These are phyloP conservation scores for Tylopilus orsonianus DNA, from an alignment of 1,284 basidiomycete genomes.

Conservation along the genomic window DNA sequence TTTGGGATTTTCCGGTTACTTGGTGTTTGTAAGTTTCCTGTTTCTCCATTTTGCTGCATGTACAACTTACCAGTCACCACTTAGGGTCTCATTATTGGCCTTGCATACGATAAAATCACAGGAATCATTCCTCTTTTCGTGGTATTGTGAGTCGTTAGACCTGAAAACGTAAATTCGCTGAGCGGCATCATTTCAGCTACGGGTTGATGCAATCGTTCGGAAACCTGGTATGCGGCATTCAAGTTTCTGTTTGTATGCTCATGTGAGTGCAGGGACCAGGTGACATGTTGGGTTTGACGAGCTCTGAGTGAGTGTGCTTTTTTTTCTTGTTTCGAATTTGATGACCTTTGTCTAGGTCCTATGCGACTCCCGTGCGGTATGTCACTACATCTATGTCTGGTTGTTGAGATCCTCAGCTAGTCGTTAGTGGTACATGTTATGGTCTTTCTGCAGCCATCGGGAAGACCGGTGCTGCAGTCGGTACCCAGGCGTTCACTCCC, in stretches of 20 bases:
- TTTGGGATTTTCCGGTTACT: conserved; percentile 72
- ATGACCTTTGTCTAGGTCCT: conserved; percentile 43
- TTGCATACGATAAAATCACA: conserved; percentile 66
- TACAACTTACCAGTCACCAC: not conserved
- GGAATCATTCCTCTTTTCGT: conserved; percentile 67
- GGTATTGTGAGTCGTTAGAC: conserved; percentile 49
- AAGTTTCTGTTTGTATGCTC: conserved; percentile 1
- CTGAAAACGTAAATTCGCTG: conserved; percentile 6
- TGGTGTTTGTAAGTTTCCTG: conserved; percentile 53
- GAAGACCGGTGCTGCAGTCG: conserved; percentile 75
- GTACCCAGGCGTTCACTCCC: conserved; percentile 76
- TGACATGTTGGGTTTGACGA: conserved; percentile 70
- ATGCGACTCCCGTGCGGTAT: conserved; percentile 65
- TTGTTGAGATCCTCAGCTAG: not conserved
- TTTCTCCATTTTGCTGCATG: not conserved
- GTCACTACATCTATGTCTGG: conserved; percentile 3
- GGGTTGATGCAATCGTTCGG: conserved; percentile 69
- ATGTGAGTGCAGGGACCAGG: conserved; percentile 58
- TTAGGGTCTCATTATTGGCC: conserved; percentile 61
- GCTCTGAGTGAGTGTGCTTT: conserved; percentile 51
- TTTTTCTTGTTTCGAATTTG: conserved; percentile 9
- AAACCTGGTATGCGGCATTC: conserved; percentile 48
- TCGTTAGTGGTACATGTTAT: conserved; percentile 61
- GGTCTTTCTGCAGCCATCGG: conserved; percentile 72
- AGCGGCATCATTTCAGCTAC: conserved; percentile 42